Evolutionary conservation across 2,329 filamentous ascomycete species (phyloP).

Genomic region (Nectriaceae sp.): DNA sequence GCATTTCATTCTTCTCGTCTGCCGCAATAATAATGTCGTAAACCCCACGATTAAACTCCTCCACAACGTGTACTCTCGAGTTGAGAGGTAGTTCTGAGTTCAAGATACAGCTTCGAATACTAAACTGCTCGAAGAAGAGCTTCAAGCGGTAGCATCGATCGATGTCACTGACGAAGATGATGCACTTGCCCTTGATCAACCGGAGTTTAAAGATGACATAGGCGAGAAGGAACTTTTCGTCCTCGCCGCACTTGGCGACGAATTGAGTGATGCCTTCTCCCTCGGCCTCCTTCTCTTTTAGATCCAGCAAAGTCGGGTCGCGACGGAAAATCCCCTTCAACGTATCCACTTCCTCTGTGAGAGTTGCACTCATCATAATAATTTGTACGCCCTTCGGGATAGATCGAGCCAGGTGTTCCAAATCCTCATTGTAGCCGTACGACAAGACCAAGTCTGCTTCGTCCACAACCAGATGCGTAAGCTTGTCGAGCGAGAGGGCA

Average conservation of each 20-base stretch:
- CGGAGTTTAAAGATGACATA: slow-evolving; percentile 97
- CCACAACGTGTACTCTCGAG: slow-evolving; percentile 88
- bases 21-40: slow-evolving; percentile 98
- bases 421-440: slow-evolving; percentile 91
- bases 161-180: slow-evolving; percentile 74
- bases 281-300: slow-evolving; percentile 80
- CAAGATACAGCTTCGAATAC: slow-evolving; percentile 87
- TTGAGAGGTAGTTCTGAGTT: slow-evolving; percentile 96
- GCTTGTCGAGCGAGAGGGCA: slow-evolving; percentile 67
- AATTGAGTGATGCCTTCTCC: slow-evolving; percentile 82
- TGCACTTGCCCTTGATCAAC: slow-evolving; percentile 87
- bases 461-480: slow-evolving; percentile 84
- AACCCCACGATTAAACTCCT: slow-evolving; percentile 94
- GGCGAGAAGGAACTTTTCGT: slow-evolving; percentile 91
- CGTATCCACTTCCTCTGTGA: slow-evolving; percentile 83
- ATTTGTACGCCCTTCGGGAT: slow-evolving; percentile 87
- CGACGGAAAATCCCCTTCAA: slow-evolving; percentile 85
- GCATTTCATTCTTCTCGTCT: slow-evolving; percentile 85
- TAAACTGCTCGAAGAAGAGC: slow-evolving; percentile 95
- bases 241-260: slow-evolving; percentile 88
- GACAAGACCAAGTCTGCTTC: slow-evolving; percentile 92
- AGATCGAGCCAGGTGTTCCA: slow-evolving; percentile 75
- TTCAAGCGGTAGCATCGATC: slow-evolving; percentile 90
- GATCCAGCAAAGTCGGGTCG: slow-evolving; percentile 75
- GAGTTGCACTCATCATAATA: slow-evolving; percentile 89